Base-by-base conservation (phyloP, 1,139 yeast species). In the Yamadazyma songkhlaensis region DNA sequence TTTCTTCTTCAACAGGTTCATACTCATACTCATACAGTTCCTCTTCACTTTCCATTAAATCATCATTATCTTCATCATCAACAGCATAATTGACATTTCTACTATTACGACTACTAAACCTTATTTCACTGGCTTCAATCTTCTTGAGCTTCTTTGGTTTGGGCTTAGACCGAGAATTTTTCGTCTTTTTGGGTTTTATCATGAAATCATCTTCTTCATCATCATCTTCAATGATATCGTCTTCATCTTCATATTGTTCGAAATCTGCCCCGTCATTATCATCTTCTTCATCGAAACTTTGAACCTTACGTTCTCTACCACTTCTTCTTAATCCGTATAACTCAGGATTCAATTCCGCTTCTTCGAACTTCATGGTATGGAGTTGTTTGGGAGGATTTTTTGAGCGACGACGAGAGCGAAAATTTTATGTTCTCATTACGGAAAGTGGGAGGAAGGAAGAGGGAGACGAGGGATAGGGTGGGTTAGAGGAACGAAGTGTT, bases 321-420 rank as follows among this genome's bases (percentile, higher is more conserved):
- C 95, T 85, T 51, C 97, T 76, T 57, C 97, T 78, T 43, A 92
- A 72, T 3, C 98, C 98, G 53, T 90, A 92, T 24, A 92, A 74
- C 60, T 88, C 96, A 2, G 98, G 97, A 59, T 88, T 79, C 38
- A 69, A 61, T 38, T 66, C 66, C 15, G 75, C 72, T 41, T 74
- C 80, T 32, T 69, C 66, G 3, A 28, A 36, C 25, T 39, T 39
- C 3, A 31, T 32, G 39, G 33, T 39, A 3, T 20, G 20, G 20
- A 17, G 20, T 17, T 17, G 20, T 17, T 17, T 17, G 21, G 9
- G 7, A 7, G 17, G 17, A 22, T 31, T 34, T 34, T 34, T 24
- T 34, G 36, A 34, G 36, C 36, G 36, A 34, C 36, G 36, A 34
- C 36, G 36, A 34, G 36, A 34, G 32, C 29, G 22, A 29, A 29